phyloP scores from a whole-genome alignment of 768 basidiomycete species.

The Tylopilus subfusipes region DNA sequence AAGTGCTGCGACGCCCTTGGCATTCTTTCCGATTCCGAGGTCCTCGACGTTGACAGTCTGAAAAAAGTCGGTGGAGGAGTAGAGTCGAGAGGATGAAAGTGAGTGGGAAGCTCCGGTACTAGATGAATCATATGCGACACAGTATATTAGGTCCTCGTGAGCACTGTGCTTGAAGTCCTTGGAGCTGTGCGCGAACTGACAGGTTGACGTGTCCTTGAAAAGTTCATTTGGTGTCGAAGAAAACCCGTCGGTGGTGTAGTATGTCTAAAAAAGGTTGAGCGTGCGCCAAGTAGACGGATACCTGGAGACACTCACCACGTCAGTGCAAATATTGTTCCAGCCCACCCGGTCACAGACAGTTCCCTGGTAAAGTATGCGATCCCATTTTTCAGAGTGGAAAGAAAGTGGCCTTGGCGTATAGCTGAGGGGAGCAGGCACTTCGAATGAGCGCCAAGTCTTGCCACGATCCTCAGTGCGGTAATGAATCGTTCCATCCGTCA shows the following conservation, averaged over 20 bases:
- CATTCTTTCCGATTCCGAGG: conserved; percentile 80
- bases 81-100: conserved; percentile 65
- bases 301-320: conserved; percentile 49
- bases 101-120: conserved; percentile 40
- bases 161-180: conserved; percentile 79
- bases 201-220: conserved; percentile 67
- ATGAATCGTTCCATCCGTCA: conserved; percentile 72
- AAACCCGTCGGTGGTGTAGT: conserved; percentile 85
- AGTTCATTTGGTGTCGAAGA: conserved; percentile 53
- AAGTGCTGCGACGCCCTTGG: conserved; percentile 86
- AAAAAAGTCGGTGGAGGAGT: conserved; percentile 86
- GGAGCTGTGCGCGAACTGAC: conserved; percentile 88
- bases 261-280: conserved; percentile 56
- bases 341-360: conserved; percentile 53
- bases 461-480: conserved; percentile 89
- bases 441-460: conserved; percentile 80
- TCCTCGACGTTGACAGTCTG: conserved; percentile 62
- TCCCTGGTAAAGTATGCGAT: conserved; percentile 78
- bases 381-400: conserved; percentile 85
- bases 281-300: neutral
- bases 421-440: conserved; percentile 50
- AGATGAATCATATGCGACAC: conserved; percentile 78
- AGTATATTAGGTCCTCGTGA: conserved; percentile 75
- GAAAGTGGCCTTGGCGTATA: conserved; percentile 64
- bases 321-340: conserved; percentile 61